Base-by-base conservation (phyloP, 331 rosid genomes). In the Prunus yedoensis region DNA sequence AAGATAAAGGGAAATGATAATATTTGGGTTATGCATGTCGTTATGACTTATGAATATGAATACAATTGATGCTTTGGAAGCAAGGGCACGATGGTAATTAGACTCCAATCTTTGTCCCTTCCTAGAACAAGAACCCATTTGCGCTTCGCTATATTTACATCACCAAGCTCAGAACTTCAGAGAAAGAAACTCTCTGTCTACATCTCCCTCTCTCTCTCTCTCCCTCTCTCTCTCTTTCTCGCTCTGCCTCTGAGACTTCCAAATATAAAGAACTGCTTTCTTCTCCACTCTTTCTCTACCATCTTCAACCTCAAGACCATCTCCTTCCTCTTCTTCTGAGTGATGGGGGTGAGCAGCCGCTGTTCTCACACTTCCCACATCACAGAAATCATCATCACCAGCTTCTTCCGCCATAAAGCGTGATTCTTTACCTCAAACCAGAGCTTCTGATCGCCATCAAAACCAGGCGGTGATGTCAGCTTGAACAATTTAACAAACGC, bases 361-460 rank as follows among this genome's bases (percentile, higher is more conserved):
- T 91, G 96, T 84, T 94, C 98, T 77, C 92, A 87, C 80, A 91
- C 98, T 68, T 93, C 94, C 11, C 97, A 93, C 90, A 91, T 93
- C 90, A 93, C 97, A 18, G 96, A 86, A 77, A 88, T 94, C 88
- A 91, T 94, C 66, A 91, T 89, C 88, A 94, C 97, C 84, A 94
- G 98, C 85, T 94, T 94, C 91, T 94, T 94, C 30, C 98, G 98
- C 91, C 98, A 94, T 70, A 93, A 93, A 85, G 53, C 86, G 71
- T 91, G 91, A 83, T 70, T 25, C 10, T 10, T 20, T 21, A 2
- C 4, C 4, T 18, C 50, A 15, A 66, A 41, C 71, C 20, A 15
- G 32, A 21, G 60, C 49, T 60, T 73, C 15, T 10, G 46, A 73
- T 60, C 47, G 28, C 15, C 45, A 1, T 45, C 69, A 35, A 38